phyloP scores from a whole-genome alignment of 805 yeast species.

The Martiniozyma abietophila region DNA sequence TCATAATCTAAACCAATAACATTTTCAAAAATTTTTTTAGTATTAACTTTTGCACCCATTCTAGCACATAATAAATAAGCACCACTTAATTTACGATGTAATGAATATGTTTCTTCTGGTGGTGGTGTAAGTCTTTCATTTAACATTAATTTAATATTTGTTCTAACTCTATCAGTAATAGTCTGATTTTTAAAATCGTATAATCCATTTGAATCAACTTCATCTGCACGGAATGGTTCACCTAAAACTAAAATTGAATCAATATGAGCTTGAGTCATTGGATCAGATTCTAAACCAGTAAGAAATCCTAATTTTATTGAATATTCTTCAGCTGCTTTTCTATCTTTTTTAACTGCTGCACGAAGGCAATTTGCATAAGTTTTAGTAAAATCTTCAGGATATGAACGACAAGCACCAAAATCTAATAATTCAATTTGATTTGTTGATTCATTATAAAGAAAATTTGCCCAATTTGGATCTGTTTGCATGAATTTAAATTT shows the following conservation, averaged over 20 bases:
- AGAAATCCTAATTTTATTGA: constrained; percentile 75
- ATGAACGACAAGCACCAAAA: constrained; percentile 91
- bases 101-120: constrained; percentile 96
- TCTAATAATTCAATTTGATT: constrained; percentile 77
- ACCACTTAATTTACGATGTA: constrained; percentile 92
- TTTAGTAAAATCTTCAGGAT: constrained; percentile 53
- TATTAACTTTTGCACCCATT: constrained; percentile 73
- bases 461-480: constrained; percentile 99
- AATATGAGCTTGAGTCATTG: constrained; percentile 87
- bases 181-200: constrained; percentile 81
- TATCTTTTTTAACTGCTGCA: constrained; percentile 64
- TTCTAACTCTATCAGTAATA: constrained; percentile 86
- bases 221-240: constrained; percentile 69
- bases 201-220: constrained; percentile 33
- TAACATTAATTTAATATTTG: constrained; percentile 81
- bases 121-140: constrained; percentile 91
- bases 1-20: constrained; percentile 48
- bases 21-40: constrained; percentile 66
- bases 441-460: constrained; percentile 67
- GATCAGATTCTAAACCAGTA: constrained; percentile 81
- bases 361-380: constrained; percentile 65
- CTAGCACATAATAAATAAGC: constrained; percentile 85
- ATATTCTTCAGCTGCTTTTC: constrained; percentile 50
- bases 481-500: constrained; percentile 91
- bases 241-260: constrained; percentile 86